These are phyloP conservation scores for Suhomyces kilbournensis DNA, from an alignment of 805 yeast species.

Conservation along the genomic window DNA sequence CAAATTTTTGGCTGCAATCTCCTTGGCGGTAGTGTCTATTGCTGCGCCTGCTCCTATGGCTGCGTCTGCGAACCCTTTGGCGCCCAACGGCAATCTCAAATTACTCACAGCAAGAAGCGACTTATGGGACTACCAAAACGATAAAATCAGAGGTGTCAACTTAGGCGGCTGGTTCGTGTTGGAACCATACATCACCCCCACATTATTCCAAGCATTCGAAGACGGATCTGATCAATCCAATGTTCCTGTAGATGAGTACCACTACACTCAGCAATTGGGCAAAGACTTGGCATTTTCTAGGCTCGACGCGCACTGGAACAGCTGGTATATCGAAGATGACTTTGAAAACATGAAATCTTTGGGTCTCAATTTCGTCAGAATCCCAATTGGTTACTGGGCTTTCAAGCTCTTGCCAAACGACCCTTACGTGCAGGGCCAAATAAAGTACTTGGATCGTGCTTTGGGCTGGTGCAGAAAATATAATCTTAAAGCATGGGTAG, in stretches of 20 bases:
- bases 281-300: constrained; percentile 49
- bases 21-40: neutral
- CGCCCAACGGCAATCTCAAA: constrained; percentile 5
- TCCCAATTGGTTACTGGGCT: constrained; percentile 97
- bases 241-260: constrained; percentile 82
- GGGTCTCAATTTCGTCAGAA: constrained; percentile 82
- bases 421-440: constrained; percentile 87
- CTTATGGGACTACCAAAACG: constrained; percentile 33
- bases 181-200: constrained; percentile 84
- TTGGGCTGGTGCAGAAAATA: constrained; percentile 63
- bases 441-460: constrained; percentile 68
- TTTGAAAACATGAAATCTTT: constrained; percentile 53
- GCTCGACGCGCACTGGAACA: constrained; percentile 69
- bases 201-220: constrained; percentile 62
- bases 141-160: constrained; percentile 63
- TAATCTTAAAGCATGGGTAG: constrained; percentile 67
- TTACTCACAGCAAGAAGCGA: constrained; percentile 19
- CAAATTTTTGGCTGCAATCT: neutral
- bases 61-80: constrained; percentile 5
- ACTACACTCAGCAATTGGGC: constrained; percentile 60
- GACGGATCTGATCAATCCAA: constrained; percentile 34
- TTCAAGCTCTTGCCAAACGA: constrained; percentile 59
- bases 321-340: constrained; percentile 74
- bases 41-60: constrained; percentile 3
- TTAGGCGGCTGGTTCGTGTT: constrained; percentile 89